These are phyloP conservation scores for Colletotrichum aenigma DNA, from an alignment of 2,329 filamentous ascomycete species.

Conservation along the genomic window DNA sequence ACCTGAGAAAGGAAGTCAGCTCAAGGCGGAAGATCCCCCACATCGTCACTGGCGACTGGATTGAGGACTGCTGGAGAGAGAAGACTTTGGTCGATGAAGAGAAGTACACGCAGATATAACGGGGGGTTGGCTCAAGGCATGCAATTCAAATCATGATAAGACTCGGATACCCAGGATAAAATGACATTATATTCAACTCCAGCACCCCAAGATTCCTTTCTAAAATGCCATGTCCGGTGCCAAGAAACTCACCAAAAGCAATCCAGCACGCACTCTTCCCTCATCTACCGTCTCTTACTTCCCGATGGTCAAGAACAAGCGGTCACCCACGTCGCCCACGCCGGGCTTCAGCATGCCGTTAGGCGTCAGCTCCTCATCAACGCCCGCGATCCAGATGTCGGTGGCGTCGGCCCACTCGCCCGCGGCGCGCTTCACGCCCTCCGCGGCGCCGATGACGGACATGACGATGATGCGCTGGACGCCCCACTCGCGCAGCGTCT, in stretches of 20 bases:
- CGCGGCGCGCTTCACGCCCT: conserved; percentile 75
- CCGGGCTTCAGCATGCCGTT: conserved; percentile 91
- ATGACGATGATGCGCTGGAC: conserved; percentile 81
- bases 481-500: conserved; percentile 89
- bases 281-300: conserved; percentile 55
- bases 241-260: neutral
- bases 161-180: neutral
- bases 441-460: conserved; percentile 72
- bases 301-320: conserved; percentile 86
- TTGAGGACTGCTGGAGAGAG: conserved; percentile 81
- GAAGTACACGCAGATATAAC: conserved; percentile 43
- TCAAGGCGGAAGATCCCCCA: conserved; percentile 61
- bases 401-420: conserved; percentile 78
- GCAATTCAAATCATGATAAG: neutral
- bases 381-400: conserved; percentile 81
- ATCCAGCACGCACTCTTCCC: neutral
- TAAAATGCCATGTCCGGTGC: neutral
- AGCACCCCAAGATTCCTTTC: neutral
- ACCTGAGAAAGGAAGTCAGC: conserved; percentile 39
- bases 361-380: conserved; percentile 77
- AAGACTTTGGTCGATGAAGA: conserved; percentile 83
- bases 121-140: neutral
- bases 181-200: conserved; percentile 1
- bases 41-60: conserved; percentile 73
- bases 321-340: conserved; percentile 87